Conservation (phyloP, 163 green algal species). For the Scenedesmus sp. region DNA sequence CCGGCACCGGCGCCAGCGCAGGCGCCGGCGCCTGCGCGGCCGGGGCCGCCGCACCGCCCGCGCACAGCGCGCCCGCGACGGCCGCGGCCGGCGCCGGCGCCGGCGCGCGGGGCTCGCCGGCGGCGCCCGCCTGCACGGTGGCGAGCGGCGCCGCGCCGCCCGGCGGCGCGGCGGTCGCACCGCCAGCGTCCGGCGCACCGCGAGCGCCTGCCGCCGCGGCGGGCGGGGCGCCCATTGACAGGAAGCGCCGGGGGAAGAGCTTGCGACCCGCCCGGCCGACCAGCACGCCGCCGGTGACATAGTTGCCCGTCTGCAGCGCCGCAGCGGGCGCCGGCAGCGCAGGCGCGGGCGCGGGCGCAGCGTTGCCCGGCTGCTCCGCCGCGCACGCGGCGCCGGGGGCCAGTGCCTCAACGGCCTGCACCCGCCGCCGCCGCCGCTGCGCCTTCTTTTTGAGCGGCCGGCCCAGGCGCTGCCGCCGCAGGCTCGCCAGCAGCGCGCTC, state of each 20-base stretch:
- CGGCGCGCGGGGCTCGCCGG: neutral
- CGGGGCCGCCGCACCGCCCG: neutral
- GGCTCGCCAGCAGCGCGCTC: neutral
- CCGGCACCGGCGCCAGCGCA: neutral
- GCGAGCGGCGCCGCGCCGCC: too few relatives aligned
- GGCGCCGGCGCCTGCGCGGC: neutral
- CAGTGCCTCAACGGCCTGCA: too few relatives aligned
- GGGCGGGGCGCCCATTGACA: neutral
- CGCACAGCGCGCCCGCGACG: neutral
- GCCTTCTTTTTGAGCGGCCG: neutral
- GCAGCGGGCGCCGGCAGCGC: slow-evolving; percentile 15
- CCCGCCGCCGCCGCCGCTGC: neutral
- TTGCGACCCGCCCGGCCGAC: slow-evolving; percentile 15
- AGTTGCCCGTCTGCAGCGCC: slow-evolving; percentile 25
- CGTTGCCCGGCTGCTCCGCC: too few relatives aligned
- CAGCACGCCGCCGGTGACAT: neutral
- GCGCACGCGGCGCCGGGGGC: too few relatives aligned
- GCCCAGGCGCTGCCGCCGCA: neutral
- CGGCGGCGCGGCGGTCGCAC: neutral
- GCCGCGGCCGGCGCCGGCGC: too few relatives aligned
- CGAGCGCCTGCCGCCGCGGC: neutral
- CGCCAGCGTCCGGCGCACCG: neutral
- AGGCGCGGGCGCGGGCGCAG: too few relatives aligned
- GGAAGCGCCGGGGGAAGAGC: slow-evolving; percentile 12
- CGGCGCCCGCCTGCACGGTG: too few relatives aligned